A percentile compares a stretch with the other conserved stretches of the same genome.
phyloP scores from a whole-genome alignment of 345 rosid species.

The Hevea brasiliensis region DNA sequence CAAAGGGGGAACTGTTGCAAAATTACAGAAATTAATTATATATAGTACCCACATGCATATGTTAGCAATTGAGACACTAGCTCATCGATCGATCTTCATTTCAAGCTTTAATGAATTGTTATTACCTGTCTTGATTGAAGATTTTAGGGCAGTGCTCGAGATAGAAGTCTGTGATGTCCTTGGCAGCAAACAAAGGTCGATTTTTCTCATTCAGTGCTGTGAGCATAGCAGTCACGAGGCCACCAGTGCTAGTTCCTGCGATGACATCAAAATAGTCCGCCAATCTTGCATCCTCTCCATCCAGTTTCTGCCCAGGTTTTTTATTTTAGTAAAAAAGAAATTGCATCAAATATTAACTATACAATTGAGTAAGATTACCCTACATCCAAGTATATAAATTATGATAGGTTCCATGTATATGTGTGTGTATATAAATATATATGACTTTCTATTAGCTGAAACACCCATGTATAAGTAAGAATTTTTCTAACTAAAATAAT shows the following conservation, averaged over 20 bases:
- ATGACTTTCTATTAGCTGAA: too few relatives aligned
- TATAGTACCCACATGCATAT: too few relatives aligned
- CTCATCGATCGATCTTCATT: too few relatives aligned
- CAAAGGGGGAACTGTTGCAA: constrained; percentile 19
- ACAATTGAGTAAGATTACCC: too few relatives aligned
- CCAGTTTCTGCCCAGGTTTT: constrained; percentile 47
- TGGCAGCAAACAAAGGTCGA: constrained; percentile 64
- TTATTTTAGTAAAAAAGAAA: too few relatives aligned
- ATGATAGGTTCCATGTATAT: too few relatives aligned
- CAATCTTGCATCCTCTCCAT: constrained; percentile 61
- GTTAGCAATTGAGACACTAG: too few relatives aligned
- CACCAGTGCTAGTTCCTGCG: constrained; percentile 72
- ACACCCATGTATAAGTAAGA: too few relatives aligned
- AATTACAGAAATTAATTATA: background rate
- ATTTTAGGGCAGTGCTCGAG: constrained; percentile 21
- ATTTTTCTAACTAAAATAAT: too few relatives aligned
- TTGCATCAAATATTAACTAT: too few relatives aligned
- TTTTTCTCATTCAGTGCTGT: constrained; percentile 51
- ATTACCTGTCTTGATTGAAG: constrained; percentile 18
- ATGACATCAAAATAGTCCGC: constrained; percentile 76
- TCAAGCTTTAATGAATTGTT: background rate
- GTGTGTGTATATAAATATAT: too few relatives aligned
- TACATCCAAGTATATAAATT: too few relatives aligned
- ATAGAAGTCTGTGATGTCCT: constrained; percentile 47
- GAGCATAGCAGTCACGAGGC: constrained; percentile 70